phyloP scores from a whole-genome alignment of 352 stramenopile genomes.

The Globisporangium ultimum region DNA sequence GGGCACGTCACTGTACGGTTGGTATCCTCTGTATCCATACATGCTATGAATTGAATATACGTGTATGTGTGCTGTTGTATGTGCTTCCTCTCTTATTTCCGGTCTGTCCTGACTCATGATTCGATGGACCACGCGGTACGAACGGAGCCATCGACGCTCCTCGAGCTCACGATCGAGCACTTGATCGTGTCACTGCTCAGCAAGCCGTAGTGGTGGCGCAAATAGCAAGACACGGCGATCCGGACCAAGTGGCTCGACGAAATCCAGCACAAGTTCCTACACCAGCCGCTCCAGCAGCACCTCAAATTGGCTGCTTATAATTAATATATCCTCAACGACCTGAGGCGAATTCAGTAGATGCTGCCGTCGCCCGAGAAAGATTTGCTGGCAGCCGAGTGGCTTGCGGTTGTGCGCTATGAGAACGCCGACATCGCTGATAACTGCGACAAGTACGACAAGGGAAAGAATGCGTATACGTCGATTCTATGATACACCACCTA shows the following conservation, averaged over 20 bases:
- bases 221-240: neutral
- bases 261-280: neutral
- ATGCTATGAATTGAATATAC: too few relatives aligned
- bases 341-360: neutral
- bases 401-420: neutral
- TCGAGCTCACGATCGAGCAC: neutral
- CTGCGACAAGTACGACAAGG: neutral
- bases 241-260: constrained; percentile 2
- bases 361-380: neutral
- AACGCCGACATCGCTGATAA: neutral
- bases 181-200: neutral
- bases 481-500: neutral
- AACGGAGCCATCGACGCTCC: neutral
- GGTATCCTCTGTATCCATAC: too few relatives aligned
- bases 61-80: too few relatives aligned
- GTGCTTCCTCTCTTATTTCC: too few relatives aligned
- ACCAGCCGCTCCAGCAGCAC: neutral
- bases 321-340: neutral
- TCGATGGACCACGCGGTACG: neutral
- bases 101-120: too few relatives aligned
- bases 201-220: constrained; percentile 3
- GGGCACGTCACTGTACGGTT: too few relatives aligned
- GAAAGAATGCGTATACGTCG: neutral
- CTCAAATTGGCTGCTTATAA: neutral
- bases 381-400: neutral